Evolutionary conservation across 2,329 filamentous ascomycete species (phyloP).

Genomic region (Graphilbum ipis-grandicollis): DNA sequence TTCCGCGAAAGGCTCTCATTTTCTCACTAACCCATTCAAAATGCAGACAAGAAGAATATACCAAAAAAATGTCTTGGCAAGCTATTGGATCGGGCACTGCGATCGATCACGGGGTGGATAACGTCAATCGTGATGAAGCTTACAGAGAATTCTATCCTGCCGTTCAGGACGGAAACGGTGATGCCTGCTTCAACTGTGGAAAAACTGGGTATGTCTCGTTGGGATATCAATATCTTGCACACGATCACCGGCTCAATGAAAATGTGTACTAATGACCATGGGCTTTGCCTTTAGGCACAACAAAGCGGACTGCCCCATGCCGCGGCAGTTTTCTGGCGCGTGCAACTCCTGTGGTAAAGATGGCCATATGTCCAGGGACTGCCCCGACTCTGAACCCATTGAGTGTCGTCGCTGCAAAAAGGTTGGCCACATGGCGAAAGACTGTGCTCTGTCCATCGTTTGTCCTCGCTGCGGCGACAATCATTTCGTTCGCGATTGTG

Average conservation of each 20-base stretch:
- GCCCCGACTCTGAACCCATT: conserved; percentile 19
- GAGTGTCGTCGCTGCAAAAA: conserved; percentile 25
- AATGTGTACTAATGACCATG: no score
- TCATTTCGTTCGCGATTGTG: conserved; percentile 36
- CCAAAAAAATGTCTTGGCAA: not conserved
- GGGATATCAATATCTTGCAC: no score
- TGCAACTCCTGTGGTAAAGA: conserved; percentile 26
- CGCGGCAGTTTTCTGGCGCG: conserved; percentile 19
- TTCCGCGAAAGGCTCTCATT: no score
- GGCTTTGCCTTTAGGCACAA: conserved; percentile 28
- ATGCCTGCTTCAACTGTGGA: conserved; percentile 1
- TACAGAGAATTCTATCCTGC: no score
- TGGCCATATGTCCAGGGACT: conserved; percentile 35
- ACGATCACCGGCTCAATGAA: no score
- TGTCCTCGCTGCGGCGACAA: conserved; percentile 28
- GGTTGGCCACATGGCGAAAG: conserved; percentile 35
- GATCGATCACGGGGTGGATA: not conserved
- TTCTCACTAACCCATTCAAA: no score
- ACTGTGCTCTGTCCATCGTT: conserved; percentile 36
- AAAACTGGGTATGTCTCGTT: not conserved
- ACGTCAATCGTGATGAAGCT: not conserved
- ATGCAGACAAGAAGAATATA: no score
- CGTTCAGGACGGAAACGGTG: not conserved
- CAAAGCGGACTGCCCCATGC: conserved; percentile 44
- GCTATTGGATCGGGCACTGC: not conserved